Percentiles rank a stretch among this genome's conserved stretches.
phyloP scores from a whole-genome alignment of 106 monocot genomes.

The Narthecium ossifragum region DNA sequence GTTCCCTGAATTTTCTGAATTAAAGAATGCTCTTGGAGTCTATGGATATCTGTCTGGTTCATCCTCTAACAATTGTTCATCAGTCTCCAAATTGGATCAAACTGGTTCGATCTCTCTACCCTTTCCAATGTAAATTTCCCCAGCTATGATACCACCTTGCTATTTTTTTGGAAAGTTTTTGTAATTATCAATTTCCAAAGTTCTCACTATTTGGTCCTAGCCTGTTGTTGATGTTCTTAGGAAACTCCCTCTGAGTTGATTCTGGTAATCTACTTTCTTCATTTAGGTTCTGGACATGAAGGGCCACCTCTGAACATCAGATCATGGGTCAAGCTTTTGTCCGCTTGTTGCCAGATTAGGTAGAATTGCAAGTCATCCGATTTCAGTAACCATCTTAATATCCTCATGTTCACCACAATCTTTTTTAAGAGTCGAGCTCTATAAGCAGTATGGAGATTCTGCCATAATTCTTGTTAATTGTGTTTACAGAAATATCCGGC shows the following conservation, averaged over 20 bases:
- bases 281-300: conserved; percentile 31
- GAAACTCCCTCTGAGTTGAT: neutral
- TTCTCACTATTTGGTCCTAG: neutral
- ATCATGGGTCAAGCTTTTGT: conserved; percentile 71
- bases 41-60: conserved; percentile 63
- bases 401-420: no score
- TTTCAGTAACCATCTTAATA: no score
- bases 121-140: neutral
- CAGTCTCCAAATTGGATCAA: conserved; percentile 10
- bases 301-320: conserved; percentile 77
- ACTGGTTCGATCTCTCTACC: conserved; percentile 21
- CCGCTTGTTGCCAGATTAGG: conserved; percentile 68
- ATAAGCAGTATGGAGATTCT: neutral
- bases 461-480: neutral
- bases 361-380: conserved; percentile 21
- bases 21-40: conserved; percentile 56
- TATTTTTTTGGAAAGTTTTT: no score
- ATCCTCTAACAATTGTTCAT: conserved; percentile 11
- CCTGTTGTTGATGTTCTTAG: neutral
- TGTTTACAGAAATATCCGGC: conserved; percentile 33
- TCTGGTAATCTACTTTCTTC: neutral
- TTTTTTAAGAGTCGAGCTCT: no score
- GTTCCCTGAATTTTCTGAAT: conserved; percentile 52
- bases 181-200: neutral
- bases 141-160: no score